Evolutionary conservation across 139 green algal genomes (phyloP), one percentile per base, ranked within the genome.

Genomic region (Chlamydomonas sphaeroides): DNA sequence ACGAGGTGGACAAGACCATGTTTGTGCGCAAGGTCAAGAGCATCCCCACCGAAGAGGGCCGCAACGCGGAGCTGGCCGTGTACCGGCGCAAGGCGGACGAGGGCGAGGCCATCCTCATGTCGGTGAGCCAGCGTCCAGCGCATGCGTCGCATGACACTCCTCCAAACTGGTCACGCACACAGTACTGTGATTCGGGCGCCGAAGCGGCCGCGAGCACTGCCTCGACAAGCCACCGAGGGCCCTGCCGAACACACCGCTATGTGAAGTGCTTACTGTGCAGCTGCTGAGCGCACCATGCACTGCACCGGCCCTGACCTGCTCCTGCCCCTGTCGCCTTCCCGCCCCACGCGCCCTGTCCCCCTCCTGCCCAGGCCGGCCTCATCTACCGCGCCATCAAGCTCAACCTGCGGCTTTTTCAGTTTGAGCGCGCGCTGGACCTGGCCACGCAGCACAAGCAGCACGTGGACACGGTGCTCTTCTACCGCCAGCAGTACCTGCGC

Each of bases 301-400:
- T 33, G 15, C 21, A 36, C 7, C 21, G 23, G 57, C 21, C 17
- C 57, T 18, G 23, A 14, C 25, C 28, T n/a, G 7, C 25, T 65
- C 25, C 15, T 65, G 17, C 57, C 33, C 56, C n/a, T n/a, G n/a
- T n/a, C n/a, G n/a, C n/a, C n/a, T n/a, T n/a, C n/a, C n/a, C 68
- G 23, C 25, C 48, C 36, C 51, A n/a, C 30, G n/a, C n/a, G n/a
- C n/a, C n/a, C n/a, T n/a, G n/a, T n/a, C n/a, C n/a, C n/a, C n/a
- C n/a, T n/a, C n/a, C 38, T 18, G 36, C 8, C 56, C 88, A 96
- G 87, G 92, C 92, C n/a, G 90, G 92, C 1, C 79, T 96, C 28
- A 45, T 90, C 5, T 97, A 93, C 85, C 85, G 92, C 32, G 94
- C 94, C n/a, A 94, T 97, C 84, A 92, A 96, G 81, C 79, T 96